phyloP scores from a whole-genome alignment of 257 asterid genomes.

The Scutellaria barbata region DNA sequence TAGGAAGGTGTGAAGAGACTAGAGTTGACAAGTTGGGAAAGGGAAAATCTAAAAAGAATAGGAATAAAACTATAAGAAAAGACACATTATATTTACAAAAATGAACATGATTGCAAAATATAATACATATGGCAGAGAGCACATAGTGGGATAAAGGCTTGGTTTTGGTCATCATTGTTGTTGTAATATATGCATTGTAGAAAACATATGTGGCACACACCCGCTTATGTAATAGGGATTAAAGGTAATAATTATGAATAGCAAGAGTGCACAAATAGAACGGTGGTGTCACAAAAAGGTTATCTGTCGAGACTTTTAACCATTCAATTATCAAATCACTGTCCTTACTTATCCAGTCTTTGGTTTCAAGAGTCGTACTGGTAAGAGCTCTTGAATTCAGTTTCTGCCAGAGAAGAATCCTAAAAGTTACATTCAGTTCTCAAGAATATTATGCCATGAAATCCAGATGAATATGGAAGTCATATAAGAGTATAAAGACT shows the following conservation, averaged over 20 bases:
- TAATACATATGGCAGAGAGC: too few species aligned
- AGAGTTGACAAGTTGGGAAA: too few species aligned
- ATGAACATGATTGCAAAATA: too few species aligned
- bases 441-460: slow-evolving; percentile 4
- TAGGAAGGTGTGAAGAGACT: too few species aligned
- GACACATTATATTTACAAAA: too few species aligned
- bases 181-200: background rate
- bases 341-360: background rate
- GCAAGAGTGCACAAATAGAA: background rate
- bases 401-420: background rate
- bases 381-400: background rate
- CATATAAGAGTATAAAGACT: background rate
- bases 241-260: background rate
- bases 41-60: too few species aligned
- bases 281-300: background rate
- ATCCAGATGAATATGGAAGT: background rate
- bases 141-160: too few species aligned
- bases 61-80: too few species aligned
- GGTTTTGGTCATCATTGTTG: too few species aligned
- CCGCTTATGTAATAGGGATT: background rate
- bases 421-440: slow-evolving; percentile 11
- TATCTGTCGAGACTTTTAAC: slow-evolving; percentile 5
- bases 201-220: background rate
- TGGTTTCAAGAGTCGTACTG: background rate
- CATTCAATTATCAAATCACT: slow-evolving; percentile 15